Percentiles rank a stretch among this genome's conserved stretches.
These are phyloP conservation scores for Biscogniauxia marginata DNA, from an alignment of 2,329 filamentous ascomycete genomes.

Conservation along the genomic window DNA sequence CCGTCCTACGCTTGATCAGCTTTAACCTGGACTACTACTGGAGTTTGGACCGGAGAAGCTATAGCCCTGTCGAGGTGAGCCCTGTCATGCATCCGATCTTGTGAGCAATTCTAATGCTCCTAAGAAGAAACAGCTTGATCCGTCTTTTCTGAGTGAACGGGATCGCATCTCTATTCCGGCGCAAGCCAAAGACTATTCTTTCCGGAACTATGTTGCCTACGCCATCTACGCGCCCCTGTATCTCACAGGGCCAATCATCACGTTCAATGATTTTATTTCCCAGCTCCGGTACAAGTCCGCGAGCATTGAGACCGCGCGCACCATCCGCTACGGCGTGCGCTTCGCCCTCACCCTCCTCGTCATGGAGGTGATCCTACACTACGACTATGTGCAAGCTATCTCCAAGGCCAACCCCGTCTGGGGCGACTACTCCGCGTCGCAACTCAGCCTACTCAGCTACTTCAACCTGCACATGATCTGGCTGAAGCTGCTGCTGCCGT, in stretches of 20 bases:
- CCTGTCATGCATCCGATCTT: not conserved
- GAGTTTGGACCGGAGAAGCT: slow-evolving; percentile 65
- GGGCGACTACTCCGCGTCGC: slow-evolving; percentile 79
- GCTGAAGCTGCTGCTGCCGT: slow-evolving; percentile 94
- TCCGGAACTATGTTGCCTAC: slow-evolving; percentile 88
- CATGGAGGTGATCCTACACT: slow-evolving; percentile 92
- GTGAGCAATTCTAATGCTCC: slow-evolving; percentile 55
- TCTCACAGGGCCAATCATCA: slow-evolving; percentile 87
- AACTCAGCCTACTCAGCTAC: slow-evolving; percentile 86
- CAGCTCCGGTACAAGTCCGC: slow-evolving; percentile 73
- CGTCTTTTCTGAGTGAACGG: slow-evolving; percentile 79
- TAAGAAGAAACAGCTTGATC: slow-evolving; percentile 98
- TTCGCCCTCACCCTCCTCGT: slow-evolving; percentile 76
- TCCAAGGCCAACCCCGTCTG: slow-evolving; percentile 77
- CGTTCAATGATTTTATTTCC: slow-evolving; percentile 96
- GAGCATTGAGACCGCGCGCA: slow-evolving; percentile 69
- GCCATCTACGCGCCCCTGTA: slow-evolving; percentile 90
- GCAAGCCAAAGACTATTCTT: slow-evolving; percentile 66
- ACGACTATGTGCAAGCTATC: slow-evolving; percentile 90
- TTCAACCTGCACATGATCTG: slow-evolving; percentile 98
- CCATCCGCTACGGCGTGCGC: slow-evolving; percentile 76
- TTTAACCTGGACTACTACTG: slow-evolving; percentile 98
- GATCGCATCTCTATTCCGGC: slow-evolving; percentile 81
- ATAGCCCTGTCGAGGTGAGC: slow-evolving; percentile 78
- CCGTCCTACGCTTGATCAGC: slow-evolving; percentile 86